A percentile compares a stretch with the other conserved stretches of the same genome.
Conservation (phyloP, 1,139 yeast species). For the Hyphopichia wangnamkhiaoensis region DNA sequence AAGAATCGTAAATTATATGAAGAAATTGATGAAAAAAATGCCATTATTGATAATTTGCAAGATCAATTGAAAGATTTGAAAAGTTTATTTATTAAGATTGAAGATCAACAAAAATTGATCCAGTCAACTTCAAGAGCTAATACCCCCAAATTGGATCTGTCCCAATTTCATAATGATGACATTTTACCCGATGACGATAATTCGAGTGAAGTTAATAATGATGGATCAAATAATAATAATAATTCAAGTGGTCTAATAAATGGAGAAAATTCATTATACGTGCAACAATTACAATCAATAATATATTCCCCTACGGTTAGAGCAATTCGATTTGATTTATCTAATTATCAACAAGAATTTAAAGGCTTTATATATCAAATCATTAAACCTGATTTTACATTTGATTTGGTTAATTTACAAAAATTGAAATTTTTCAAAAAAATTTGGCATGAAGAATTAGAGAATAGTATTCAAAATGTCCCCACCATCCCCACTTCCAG, state of each 20-base stretch:
- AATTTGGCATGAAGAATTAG: slow-evolving; percentile 76
- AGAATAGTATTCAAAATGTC: slow-evolving; percentile 47
- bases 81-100: slow-evolving; percentile 42
- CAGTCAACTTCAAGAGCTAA: slow-evolving; percentile 5
- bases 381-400: slow-evolving; percentile 35
- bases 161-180: slow-evolving; percentile 2
- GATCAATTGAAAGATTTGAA: slow-evolving; percentile 73
- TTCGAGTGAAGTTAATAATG: background rate
- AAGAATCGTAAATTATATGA: slow-evolving; percentile 60
- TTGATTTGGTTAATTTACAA: slow-evolving; percentile 45
- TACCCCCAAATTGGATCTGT: slow-evolving; percentile 12
- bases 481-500: slow-evolving; percentile 36
- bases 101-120: slow-evolving; percentile 27
- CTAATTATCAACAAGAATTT: slow-evolving; percentile 43
- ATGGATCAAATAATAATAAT: background rate
- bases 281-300: slow-evolving; percentile 22
- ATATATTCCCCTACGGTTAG: slow-evolving; percentile 57
- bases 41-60: slow-evolving; percentile 63
- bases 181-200: slow-evolving; percentile 2
- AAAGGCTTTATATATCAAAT: slow-evolving; percentile 38
- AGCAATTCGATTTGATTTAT: slow-evolving; percentile 61
- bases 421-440: slow-evolving; percentile 65
- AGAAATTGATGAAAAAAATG: slow-evolving; percentile 72
- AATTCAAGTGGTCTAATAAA: background rate
- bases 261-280: background rate